Base-by-base conservation (phyloP, 768 basidiomycete genomes). In the Collybiopsis luxurians region DNA sequence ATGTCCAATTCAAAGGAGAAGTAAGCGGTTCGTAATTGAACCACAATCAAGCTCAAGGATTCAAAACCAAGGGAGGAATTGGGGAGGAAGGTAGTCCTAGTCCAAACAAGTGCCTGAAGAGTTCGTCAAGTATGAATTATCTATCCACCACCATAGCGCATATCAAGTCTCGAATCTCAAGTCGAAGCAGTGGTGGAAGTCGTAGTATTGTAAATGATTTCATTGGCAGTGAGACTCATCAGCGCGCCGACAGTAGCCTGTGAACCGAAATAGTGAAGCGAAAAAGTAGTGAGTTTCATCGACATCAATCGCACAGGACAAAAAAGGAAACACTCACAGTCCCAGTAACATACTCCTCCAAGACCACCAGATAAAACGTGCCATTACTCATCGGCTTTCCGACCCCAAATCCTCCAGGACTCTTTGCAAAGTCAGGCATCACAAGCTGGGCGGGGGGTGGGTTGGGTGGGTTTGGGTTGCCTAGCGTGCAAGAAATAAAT, bases 371-470 rank as follows among this genome's bases (percentile, higher is more conserved):
- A 49, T 71, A 69, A 57, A 75, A 69, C 4, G 67, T 64, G 7
- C 64, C 61, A 59, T 78, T 66, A 54, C 59, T 66, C n/a, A 64
- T 71, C 13, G 56, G 26, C 30, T 59, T 55, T 21, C 76, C 76
- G 17, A 59, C 44, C 15, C 73, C 76, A 40, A 71, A 80, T 2
- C 76, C 78, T 17, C 71, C 75, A 13, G 69, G 72, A 13, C 66
- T 59, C 51, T 67, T 66, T 2, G 76, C 70, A 59, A 81, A 78
- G 67, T 80, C 67, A 13, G 79, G 79, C 78, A 80, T 79, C 15
- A 65, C 70, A 23, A 79, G 67, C 40, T 70, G 59, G 0, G 69
- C 39, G 3, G 79, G 79, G 4, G 74, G 63, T 19, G 68, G 72
- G 52, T 78, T 73, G 19, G 52, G 59, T 10, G 77, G 69, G 59